A percentile compares a stretch with the other conserved stretches of the same genome.
phyloP scores from a whole-genome alignment of 257 asterid species.

The Solanum lycopersicoides region DNA sequence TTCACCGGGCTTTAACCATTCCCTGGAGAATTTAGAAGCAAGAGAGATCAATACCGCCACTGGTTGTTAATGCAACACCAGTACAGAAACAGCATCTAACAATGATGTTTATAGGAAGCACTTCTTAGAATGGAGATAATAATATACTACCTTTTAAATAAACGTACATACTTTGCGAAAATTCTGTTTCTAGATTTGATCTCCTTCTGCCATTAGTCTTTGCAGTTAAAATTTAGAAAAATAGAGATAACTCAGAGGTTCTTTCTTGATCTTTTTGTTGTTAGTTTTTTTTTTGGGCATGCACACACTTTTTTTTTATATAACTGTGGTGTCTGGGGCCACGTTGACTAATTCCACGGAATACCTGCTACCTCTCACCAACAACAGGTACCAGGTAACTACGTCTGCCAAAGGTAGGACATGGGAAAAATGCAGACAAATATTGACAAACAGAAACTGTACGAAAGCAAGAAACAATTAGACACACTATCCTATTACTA shows the following conservation, averaged over 20 bases:
- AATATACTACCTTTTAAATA: background rate
- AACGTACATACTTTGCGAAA: background rate
- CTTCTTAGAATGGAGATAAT: background rate
- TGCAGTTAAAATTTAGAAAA: background rate
- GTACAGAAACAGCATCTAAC: background rate
- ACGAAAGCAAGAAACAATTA: background rate
- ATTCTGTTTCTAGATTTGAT: background rate
- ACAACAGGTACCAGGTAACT: too few species aligned
- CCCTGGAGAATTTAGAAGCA: conserved; percentile 30
- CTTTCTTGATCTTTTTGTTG: background rate
- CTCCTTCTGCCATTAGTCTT: background rate
- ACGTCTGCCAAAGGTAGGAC: background rate
- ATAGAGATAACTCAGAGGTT: background rate
- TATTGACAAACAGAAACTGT: background rate
- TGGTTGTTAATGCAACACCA: background rate
- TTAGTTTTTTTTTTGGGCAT: background rate
- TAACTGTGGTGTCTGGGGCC: background rate
- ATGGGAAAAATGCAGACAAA: background rate
- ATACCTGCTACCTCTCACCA: background rate
- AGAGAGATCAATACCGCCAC: background rate
- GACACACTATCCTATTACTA: background rate
- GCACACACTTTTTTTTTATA: background rate
- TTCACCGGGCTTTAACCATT: conserved; percentile 92
- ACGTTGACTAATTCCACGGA: background rate
- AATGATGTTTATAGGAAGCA: background rate